Base-by-base conservation (phyloP, 352 stramenopile species). In the Thraustotheca clavata region DNA sequence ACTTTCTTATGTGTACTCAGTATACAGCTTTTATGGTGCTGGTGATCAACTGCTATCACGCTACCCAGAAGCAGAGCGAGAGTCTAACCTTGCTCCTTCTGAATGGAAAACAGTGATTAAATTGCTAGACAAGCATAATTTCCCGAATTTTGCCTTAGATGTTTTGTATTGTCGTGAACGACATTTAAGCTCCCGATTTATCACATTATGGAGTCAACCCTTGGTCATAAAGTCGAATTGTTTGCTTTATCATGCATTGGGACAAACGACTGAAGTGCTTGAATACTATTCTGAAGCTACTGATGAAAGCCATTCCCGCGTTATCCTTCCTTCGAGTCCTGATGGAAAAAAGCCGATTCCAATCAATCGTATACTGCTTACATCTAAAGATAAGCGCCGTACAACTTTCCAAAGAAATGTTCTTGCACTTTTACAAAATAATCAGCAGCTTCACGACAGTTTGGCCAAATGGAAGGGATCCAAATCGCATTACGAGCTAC, bases 1-100 rank as follows among this genome's bases (percentile, higher is more conserved):
- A 40, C 52, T 88, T 7, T 67, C 74, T 20, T 71, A 74, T 20
- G 67, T 94, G 14, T 79, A 83, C 43, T 78, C 86, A 35, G 78
- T 94, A 31, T 94, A 94, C 50, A 66, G 76, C 0, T 94, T 94
- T 62, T 92, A 94, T 49, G 83, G 85, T 1, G 71, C 86, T 29
- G 57, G 34, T 2, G 60, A 48, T 2, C 67, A 68, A 4, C 87
- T 92, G 41, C 33, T 76, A 27, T 71, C 74, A 33, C 74, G 74
- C 5, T 91, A 79, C 59, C 74, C 76, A 1, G 69, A 77, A 35
- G 63, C 70, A 22, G 27, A 9, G 14, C 57, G 57, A 7, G 41
- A 47, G 20, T 36, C 16, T 8, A 32, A 36, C 27, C 41, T 65
- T 6, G 9, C 9, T 24, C 24, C 57, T 11, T 40, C 14, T n/a